Conservation (phyloP, 495 filamentous ascomycete species). For the Stereocaulon alpinum region DNA sequence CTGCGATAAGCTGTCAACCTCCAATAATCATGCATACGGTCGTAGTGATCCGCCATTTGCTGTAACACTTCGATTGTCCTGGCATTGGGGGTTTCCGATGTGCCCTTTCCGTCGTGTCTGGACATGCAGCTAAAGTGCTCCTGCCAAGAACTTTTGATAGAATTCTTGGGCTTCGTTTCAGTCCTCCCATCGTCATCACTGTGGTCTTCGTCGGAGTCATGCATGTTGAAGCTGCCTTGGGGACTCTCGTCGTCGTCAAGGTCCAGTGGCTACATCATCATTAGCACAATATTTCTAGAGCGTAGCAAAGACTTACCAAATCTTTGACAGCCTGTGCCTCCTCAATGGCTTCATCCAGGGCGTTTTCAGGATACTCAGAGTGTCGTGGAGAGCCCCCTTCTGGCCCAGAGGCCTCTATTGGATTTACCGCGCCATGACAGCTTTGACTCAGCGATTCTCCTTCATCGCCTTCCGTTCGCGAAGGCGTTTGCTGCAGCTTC, state of each 20-base stretch:
- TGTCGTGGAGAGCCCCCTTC: background rate
- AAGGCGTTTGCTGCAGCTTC: slow-evolving; percentile 17
- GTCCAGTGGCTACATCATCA: slow-evolving; percentile 34
- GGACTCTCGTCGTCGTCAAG: slow-evolving; percentile 20
- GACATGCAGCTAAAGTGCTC: slow-evolving; percentile 60
- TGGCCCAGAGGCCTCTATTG: background rate
- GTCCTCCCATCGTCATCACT: slow-evolving; percentile 30
- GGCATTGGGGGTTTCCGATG: slow-evolving; percentile 50
- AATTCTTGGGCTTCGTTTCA: slow-evolving; percentile 14
- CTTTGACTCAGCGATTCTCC: background rate
- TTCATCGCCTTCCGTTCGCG: slow-evolving; percentile 12
- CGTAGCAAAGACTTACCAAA: slow-evolving; percentile 33
- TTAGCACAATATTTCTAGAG: background rate
- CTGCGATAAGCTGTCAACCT: slow-evolving; percentile 68
- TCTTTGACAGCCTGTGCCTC: slow-evolving; percentile 44
- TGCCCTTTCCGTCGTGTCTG: slow-evolving; percentile 36
- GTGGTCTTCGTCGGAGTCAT: slow-evolving; percentile 35
- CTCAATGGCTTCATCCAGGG: slow-evolving; percentile 48
- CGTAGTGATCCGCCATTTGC: slow-evolving; percentile 77
- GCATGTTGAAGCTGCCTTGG: slow-evolving; percentile 20
- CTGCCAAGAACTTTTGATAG: slow-evolving; percentile 31
- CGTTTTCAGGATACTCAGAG: slow-evolving; percentile 30
- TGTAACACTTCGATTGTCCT: slow-evolving; percentile 70
- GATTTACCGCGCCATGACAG: background rate
- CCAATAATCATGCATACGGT: slow-evolving; percentile 67